Evolutionary conservation across 2,329 filamentous ascomycete genomes (phyloP).

Genomic region (Aspergillus sp.): DNA sequence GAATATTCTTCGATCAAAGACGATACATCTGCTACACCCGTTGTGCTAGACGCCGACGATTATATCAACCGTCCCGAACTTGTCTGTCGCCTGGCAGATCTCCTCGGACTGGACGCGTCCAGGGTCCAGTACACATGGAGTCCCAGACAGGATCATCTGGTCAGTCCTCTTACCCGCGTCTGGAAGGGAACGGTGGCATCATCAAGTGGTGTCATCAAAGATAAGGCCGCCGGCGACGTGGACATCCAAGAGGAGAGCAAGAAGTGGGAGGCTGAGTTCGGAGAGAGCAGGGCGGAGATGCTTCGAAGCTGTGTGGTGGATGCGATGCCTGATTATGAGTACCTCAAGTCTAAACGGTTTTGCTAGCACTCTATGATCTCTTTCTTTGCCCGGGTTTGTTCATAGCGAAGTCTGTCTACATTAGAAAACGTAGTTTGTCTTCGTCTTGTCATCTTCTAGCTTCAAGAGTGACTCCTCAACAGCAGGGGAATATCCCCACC

Average conservation of each 20-base stretch:
- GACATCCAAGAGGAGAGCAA: not conserved
- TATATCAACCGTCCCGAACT: not conserved
- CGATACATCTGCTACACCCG: not conserved
- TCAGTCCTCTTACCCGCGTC: not conserved
- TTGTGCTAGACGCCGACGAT: not conserved
- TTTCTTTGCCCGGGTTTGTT: too few relatives aligned
- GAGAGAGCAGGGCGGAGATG: not conserved
- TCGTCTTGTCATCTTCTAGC: too few relatives aligned
- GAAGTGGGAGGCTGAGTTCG: not conserved
- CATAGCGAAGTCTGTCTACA: too few relatives aligned
- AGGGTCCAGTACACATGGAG: not conserved
- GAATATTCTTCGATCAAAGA: not conserved
- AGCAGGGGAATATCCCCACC: too few relatives aligned
- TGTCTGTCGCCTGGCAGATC: not conserved
- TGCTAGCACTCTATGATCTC: too few relatives aligned
- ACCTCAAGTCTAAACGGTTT: not conserved
- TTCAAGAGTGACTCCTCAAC: too few relatives aligned
- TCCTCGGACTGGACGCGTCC: not conserved
- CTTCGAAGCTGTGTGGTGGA: not conserved
- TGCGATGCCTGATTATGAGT: not conserved
- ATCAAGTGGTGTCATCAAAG: not conserved
- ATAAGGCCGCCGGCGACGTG: not conserved
- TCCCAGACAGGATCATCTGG: not conserved
- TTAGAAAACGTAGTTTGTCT: too few relatives aligned
- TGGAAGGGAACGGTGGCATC: not conserved